Conservation (phyloP, 2,329 filamentous ascomycete genomes). For the Epicoccum sorghinum region DNA sequence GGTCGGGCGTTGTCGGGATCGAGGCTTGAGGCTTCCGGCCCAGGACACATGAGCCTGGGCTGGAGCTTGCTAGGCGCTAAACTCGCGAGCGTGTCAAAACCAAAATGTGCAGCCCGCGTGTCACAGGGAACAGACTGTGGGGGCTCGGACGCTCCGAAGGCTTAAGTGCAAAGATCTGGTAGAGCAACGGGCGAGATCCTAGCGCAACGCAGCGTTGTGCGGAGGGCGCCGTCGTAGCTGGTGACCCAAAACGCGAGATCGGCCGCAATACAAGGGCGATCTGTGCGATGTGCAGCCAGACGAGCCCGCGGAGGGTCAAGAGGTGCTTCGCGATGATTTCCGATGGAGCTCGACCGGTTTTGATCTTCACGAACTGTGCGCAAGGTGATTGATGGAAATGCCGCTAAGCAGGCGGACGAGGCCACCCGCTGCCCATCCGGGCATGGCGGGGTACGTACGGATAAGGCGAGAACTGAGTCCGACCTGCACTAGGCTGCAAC, state of each 20-base stretch:
- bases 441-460: constrained; percentile 23
- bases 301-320: not conserved
- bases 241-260: constrained; percentile 1
- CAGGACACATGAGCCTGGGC: constrained; percentile 24
- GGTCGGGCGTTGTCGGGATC: constrained; percentile 43
- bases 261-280: not conserved
- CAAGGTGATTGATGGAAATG: constrained; percentile 11
- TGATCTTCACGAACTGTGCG: not conserved
- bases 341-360: not conserved
- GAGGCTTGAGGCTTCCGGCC: constrained; percentile 33
- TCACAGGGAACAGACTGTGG: constrained; percentile 32
- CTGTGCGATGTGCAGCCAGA: not conserved
- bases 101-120: constrained; percentile 37
- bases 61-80: constrained; percentile 21
- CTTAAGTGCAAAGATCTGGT: constrained; percentile 22
- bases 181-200: constrained; percentile 28
- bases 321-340: not conserved
- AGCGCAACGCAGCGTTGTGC: constrained; percentile 20
- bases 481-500: constrained; percentile 20
- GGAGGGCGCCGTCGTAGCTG: constrained; percentile 14
- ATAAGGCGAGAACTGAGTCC: constrained; percentile 18
- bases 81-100: constrained; percentile 29
- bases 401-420: constrained; percentile 11
- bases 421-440: constrained; percentile 10
- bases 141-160: constrained; percentile 33